Evolutionary conservation across 2,329 filamentous ascomycete genomes (phyloP).

Genomic region (Paraphoma chrysanthemicola): DNA sequence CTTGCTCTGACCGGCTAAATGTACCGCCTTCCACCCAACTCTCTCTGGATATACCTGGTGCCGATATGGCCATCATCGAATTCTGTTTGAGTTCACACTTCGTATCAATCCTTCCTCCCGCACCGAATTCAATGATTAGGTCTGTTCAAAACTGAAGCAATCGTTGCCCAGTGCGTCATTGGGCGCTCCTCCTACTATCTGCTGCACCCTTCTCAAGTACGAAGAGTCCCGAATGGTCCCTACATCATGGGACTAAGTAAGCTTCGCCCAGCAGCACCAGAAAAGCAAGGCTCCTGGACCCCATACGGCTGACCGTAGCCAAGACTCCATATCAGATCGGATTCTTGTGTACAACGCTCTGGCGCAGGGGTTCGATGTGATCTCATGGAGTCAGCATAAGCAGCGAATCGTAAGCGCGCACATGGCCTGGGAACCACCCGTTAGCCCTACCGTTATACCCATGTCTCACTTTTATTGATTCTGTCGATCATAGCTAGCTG

Average conservation of each 20-base stretch:
- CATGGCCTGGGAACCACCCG: background rate
- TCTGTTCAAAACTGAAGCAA: background rate
- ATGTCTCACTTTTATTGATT: background rate
- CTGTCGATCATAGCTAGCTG: background rate
- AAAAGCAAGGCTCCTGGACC: background rate
- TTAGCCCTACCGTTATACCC: background rate
- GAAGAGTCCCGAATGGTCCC: too few species aligned
- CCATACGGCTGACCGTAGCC: constrained; percentile 15
- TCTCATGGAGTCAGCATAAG: constrained; percentile 4
- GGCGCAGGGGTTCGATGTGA: background rate
- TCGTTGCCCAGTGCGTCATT: background rate
- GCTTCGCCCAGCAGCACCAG: constrained; percentile 1
- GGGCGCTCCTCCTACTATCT: too few species aligned
- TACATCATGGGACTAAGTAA: background rate
- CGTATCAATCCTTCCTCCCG: background rate
- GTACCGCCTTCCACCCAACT: background rate
- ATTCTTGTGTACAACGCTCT: constrained; percentile 4
- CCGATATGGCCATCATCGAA: background rate
- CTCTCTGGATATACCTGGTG: background rate
- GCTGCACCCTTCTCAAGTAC: too few species aligned
- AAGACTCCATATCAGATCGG: constrained; percentile 4
- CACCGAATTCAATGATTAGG: background rate
- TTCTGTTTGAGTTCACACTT: background rate
- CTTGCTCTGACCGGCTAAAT: background rate
- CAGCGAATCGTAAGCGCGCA: constrained; percentile 1